These are phyloP conservation scores for Lichtheimia corymbifera DNA, from an alignment of 371 early-diverging fungal species.

Conservation along the genomic window DNA sequence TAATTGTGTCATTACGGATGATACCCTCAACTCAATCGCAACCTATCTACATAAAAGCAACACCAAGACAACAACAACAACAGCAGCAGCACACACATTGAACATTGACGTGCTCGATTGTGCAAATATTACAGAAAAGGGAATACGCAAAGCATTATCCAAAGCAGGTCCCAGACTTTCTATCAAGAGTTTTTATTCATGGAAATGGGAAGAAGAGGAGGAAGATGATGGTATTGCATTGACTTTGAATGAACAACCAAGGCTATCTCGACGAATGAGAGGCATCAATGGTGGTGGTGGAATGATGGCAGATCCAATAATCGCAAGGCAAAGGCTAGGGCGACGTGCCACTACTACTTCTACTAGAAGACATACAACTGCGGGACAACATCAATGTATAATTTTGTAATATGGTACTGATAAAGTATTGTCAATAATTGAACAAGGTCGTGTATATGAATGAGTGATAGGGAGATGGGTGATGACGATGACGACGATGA, in stretches of 20 bases:
- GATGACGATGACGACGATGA: neutral
- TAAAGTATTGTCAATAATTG: too few species aligned
- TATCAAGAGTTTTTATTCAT: conserved; percentile 50
- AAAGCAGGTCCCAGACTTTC: conserved; percentile 36
- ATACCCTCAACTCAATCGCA: conserved; percentile 31
- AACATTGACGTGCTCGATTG: conserved; percentile 48
- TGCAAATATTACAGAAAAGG: conserved; percentile 40
- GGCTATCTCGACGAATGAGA: neutral
- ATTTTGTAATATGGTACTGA: too few species aligned
- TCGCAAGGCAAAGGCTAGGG: too few species aligned
- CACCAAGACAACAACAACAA: conserved; percentile 10
- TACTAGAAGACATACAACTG: too few species aligned
- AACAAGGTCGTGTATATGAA: conserved; percentile 4
- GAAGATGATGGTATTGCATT: conserved; percentile 14
- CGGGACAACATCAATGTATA: too few species aligned
- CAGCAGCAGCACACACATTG: conserved; percentile 11
- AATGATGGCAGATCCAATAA: neutral
- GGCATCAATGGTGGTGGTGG: neutral
- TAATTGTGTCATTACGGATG: conserved; percentile 43
- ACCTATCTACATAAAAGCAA: conserved; percentile 14
- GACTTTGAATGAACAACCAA: neutral
- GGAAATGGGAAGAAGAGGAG: conserved; percentile 15
- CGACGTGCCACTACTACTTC: too few species aligned
- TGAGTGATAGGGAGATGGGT: conserved; percentile 5
- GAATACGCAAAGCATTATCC: conserved; percentile 32